Percentiles rank a stretch among this genome's conserved stretches.
These are phyloP conservation scores for Posidonia australis DNA, from an alignment of 106 monocot species.

Conservation along the genomic window DNA sequence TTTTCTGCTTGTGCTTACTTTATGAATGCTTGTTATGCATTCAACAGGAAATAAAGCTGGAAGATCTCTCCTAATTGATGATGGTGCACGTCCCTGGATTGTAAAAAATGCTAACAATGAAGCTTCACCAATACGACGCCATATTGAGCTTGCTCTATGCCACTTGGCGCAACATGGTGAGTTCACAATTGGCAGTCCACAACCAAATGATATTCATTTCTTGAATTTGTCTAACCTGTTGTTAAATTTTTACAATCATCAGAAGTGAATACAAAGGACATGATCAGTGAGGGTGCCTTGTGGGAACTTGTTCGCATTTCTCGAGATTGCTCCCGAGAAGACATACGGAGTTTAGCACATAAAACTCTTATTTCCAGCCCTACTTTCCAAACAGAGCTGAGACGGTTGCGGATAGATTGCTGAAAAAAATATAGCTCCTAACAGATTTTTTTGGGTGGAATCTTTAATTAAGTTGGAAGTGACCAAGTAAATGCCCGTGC, in stretches of 20 bases:
- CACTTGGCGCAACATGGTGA: conserved; percentile 94
- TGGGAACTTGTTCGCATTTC: conserved; percentile 99
- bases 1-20: not conserved
- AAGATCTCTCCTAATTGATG: conserved; percentile 78
- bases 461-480: not conserved
- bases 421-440: conserved; percentile 19
- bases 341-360: conserved; percentile 72
- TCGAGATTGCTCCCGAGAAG: conserved; percentile 84
- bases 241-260: conserved; percentile 10
- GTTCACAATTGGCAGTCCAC: conserved; percentile 3
- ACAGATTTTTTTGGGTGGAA: conserved; percentile 1
- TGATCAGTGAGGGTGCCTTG: conserved; percentile 46
- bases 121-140: conserved; percentile 83
- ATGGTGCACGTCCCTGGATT: conserved; percentile 93
- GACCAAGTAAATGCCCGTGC: no score
- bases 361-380: conserved; percentile 67
- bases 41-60: conserved; percentile 51
- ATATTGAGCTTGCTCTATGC: conserved; percentile 93
- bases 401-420: conserved; percentile 63
- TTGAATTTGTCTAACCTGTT: not conserved
- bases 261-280: conserved; percentile 73
- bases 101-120: conserved; percentile 98
- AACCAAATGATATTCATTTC: not conserved
- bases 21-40: not conserved
- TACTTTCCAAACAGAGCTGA: conserved; percentile 63